These are phyloP conservation scores for Xylaria sp. DNA, from an alignment of 495 filamentous ascomycete genomes.

Conservation along the genomic window DNA sequence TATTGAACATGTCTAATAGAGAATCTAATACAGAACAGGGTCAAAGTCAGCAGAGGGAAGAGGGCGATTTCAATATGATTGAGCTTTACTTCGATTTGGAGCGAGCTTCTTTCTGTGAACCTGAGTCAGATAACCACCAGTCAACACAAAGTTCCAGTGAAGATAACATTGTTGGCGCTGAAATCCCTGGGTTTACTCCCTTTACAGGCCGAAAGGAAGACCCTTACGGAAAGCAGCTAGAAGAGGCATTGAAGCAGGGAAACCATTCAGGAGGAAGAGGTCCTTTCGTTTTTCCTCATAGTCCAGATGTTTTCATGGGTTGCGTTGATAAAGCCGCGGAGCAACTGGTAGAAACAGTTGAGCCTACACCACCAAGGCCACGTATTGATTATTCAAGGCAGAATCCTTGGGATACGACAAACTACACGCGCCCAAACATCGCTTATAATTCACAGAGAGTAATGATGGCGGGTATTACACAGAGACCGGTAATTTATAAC, in stretches of 20 bases:
- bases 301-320: conserved; percentile 8
- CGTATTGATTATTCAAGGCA: background rate
- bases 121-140: background rate
- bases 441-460: background rate
- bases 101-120: background rate
- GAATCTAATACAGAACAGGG: background rate
- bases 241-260: background rate
- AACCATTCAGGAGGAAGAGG: background rate
- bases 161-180: background rate
- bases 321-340: background rate
- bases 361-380: too few relatives aligned
- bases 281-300: conserved; percentile 9
- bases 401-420: too few relatives aligned
- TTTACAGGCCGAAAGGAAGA: background rate
- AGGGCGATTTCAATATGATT: background rate
- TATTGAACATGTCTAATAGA: background rate
- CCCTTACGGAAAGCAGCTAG: background rate
- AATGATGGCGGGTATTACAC: background rate
- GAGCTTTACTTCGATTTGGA: conserved; percentile 11
- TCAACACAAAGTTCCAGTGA: background rate
- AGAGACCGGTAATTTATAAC: background rate
- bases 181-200: background rate
- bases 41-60: too few relatives aligned
- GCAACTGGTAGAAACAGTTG: background rate
- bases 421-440: background rate